These are phyloP conservation scores for Phytopythium vexans DNA, from an alignment of 352 stramenopile species.

Conservation along the genomic window DNA sequence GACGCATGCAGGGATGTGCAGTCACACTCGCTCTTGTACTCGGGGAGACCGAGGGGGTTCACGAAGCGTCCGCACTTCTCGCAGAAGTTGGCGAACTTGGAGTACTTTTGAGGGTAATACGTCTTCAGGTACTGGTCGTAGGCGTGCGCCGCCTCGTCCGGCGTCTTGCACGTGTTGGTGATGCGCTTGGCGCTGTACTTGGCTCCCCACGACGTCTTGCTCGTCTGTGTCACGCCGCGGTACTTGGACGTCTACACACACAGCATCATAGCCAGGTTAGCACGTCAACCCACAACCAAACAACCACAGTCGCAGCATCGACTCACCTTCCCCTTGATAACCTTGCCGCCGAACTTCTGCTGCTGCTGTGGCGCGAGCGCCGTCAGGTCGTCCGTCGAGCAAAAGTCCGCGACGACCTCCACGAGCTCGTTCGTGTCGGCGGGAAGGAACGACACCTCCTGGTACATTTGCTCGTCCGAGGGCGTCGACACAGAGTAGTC, in stretches of 20 bases:
- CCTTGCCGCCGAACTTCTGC: conserved; percentile 63
- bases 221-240: conserved; percentile 80
- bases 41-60: conserved; percentile 70
- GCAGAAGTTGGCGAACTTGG: conserved; percentile 88
- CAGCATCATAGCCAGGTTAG: conserved; percentile 1
- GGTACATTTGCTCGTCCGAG: conserved; percentile 71
- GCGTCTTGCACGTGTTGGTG: conserved; percentile 87
- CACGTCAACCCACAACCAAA: conserved; percentile 6
- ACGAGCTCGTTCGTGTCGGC: conserved; percentile 61
- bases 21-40: conserved; percentile 72
- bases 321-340: conserved; percentile 78
- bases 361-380: conserved; percentile 32
- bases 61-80: conserved; percentile 75
- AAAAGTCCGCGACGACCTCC: conserved; percentile 55
- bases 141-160: conserved; percentile 73
- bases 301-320: conserved; percentile 4
- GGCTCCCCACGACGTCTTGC: conserved; percentile 84
- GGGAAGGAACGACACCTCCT: conserved; percentile 73
- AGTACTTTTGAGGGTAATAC: conserved; percentile 79
- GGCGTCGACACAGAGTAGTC: conserved; percentile 72
- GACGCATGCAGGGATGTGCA: conserved; percentile 26
- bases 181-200: conserved; percentile 88
- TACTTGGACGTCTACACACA: conserved; percentile 79
- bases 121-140: conserved; percentile 84
- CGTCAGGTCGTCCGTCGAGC: conserved; percentile 41